A percentile compares a stretch with the other conserved stretches of the same genome.
Conservation (phyloP, 805 yeast species). For the Yamadazyma paraphyllophila region DNA sequence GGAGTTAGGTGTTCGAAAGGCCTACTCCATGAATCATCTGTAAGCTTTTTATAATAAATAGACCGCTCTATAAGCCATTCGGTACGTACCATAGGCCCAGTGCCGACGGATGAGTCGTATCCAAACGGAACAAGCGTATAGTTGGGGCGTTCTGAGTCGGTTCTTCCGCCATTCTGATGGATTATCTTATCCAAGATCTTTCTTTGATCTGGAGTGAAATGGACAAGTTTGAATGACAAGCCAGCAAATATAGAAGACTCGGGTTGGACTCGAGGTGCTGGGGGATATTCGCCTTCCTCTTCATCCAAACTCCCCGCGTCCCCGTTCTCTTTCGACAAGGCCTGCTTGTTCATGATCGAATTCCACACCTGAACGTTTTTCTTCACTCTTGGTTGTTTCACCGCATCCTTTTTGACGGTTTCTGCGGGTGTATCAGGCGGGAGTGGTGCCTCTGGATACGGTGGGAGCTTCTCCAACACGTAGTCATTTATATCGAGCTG, state of each 20-base stretch:
- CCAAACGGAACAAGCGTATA: conserved; percentile 16
- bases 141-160: background rate
- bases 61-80: conserved; percentile 83
- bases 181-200: conserved; percentile 42
- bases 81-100: conserved; percentile 43
- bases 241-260: conserved; percentile 7
- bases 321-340: conserved; percentile 14
- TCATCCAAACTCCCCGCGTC: conserved; percentile 21
- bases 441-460: conserved; percentile 6
- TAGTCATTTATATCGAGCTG: conserved; percentile 42
- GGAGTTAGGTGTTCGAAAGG: conserved; percentile 28
- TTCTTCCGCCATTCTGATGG: conserved; percentile 43
- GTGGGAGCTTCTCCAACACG: conserved; percentile 22
- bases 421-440: conserved; percentile 10
- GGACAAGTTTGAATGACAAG: conserved; percentile 26
- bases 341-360: conserved; percentile 33
- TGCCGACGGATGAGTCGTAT: background rate
- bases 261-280: background rate
- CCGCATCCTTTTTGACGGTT: conserved; percentile 17
- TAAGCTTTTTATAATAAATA: conserved; percentile 50
- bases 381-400: conserved; percentile 18
- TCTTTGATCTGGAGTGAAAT: conserved; percentile 39
- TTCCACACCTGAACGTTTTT: conserved; percentile 41
- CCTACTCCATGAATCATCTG: conserved; percentile 61
- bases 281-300: no score